phyloP scores from a whole-genome alignment of 345 rosid genomes.

The Moringa oleifera region DNA sequence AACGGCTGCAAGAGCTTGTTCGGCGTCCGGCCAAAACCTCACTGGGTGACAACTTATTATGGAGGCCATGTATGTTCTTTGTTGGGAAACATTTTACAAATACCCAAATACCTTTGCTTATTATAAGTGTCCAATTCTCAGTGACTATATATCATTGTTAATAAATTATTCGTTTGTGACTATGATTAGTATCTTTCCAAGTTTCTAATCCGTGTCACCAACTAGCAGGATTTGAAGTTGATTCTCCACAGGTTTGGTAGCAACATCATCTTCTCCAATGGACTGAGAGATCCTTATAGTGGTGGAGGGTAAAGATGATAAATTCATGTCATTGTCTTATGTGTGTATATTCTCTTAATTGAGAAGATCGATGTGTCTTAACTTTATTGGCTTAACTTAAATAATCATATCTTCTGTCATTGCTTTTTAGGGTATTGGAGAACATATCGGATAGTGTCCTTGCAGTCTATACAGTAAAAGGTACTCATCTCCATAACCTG shows the following conservation, averaged over 20 bases:
- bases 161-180: no score
- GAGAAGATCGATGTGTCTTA: not conserved
- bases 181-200: no score
- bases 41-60: constrained; percentile 61
- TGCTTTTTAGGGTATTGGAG: constrained; percentile 30
- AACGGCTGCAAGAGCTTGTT: constrained; percentile 35
- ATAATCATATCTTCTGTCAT: not conserved
- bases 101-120: no score
- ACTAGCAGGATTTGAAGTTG: constrained; percentile 35
- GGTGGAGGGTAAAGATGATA: constrained; percentile 43
- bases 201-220: not conserved
- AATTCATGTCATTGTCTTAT: no score
- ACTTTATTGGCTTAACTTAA: not conserved
- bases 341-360: no score
- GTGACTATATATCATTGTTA: no score
- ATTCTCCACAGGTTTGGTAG: constrained; percentile 35
- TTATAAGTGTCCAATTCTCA: no score
- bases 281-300: constrained; percentile 44
- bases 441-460: constrained; percentile 40
- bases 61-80: constrained; percentile 34
- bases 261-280: constrained; percentile 51
- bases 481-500: no score
- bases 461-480: constrained; percentile 25
- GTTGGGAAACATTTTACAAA: not conserved
- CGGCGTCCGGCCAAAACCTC: constrained; percentile 63